Evolutionary conservation across 1,139 yeast species (phyloP), one percentile per base, ranked within the genome.

Genomic region (Nematodospora anomalae): DNA sequence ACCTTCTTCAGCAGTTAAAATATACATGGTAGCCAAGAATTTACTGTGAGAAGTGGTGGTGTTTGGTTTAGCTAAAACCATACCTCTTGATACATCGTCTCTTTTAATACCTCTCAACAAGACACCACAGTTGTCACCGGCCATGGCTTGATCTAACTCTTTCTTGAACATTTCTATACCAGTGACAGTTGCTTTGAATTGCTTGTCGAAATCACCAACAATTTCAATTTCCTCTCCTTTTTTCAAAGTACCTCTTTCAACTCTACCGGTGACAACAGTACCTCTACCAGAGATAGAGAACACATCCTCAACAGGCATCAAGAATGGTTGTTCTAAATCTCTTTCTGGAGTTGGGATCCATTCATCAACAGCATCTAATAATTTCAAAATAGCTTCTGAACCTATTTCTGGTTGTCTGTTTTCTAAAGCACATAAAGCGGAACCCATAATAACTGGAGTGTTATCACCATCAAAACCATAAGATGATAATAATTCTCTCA

Each of bases 251-350:
- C 98, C 98, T 74, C 98, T 89, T 76, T 90, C 97, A 52, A 89
- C 98, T 74, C 97, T 87, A 65, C 98, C 98, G 42, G 97, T 87
- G 57, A 88, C 96, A 51, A 92, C 98, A 45, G 98, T 92, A 74
- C 98, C 98, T 82, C 98, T 90, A 71, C 98, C 98, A 38, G 97
- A 89, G 54, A 92, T 92, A 43, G 97, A 88, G 79, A 92, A 94
- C 49, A 89, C 94, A 58, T 88, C 97, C 76, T 92, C 98, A 55
- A 92, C 83, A 47, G 98, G 97, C 85, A 92, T 83, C 71, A 92
- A 73, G 79, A 92, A 94, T 52, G 97, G 94, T 71, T 89, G 88
- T 55, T 89, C 97, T 57, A 90, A 78, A 64, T 92, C 97, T 77
- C 99, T 89, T 53, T 71, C 72, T 52, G 99, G 99, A 47, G 96